Base-by-base conservation (phyloP, 805 yeast species). In the Candida lessepsii region DNA sequence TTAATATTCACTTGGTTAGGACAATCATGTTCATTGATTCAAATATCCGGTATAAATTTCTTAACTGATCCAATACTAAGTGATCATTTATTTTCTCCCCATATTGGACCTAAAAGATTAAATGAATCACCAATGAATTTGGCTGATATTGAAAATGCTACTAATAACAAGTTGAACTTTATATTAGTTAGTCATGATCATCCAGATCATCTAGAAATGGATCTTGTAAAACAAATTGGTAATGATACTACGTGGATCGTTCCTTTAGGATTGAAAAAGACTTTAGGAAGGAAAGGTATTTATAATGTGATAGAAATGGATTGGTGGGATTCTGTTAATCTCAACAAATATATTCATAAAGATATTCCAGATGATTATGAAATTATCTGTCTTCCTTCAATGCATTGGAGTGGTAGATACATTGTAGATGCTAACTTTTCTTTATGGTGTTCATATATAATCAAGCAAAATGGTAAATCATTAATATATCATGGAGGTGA, bases 321-420 rank as follows among this genome's bases (percentile, higher is more conserved):
- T 50, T 91, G 98, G 98, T 91, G 98, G 98, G 89, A 89, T 19
- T 46, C 57, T 2, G 15, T 63, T 2, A 48, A 56, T 2, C 46
- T 69, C 24, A 63, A 62, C 39, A 63, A 73, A 20, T 70, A 72
- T 13, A 65, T 77, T 2, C 45, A 81, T 17, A 35, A 47, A 7
- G 56, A 61, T 9, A 30, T 64, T 7, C 54, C 62, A 0, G 80
- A 80, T 43, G 68, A 67, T 5, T 89, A 83, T 67, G 89, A 86
- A 49, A 69, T 91, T 13, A 90, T 86, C 1, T 86, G 96, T 59
- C 76, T 93, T 0, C 98, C 98, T 0, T 88, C 97, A 0, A 83
- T 84, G 95, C 98, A 91, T 61, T 91, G 98, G 98, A 85, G 95
- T 1, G 98, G 98, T 0, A 65, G 96, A 26, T 75, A 76, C 24